These are phyloP conservation scores for Cetradonia linearis DNA, from an alignment of 495 filamentous ascomycete genomes.

Conservation along the genomic window DNA sequence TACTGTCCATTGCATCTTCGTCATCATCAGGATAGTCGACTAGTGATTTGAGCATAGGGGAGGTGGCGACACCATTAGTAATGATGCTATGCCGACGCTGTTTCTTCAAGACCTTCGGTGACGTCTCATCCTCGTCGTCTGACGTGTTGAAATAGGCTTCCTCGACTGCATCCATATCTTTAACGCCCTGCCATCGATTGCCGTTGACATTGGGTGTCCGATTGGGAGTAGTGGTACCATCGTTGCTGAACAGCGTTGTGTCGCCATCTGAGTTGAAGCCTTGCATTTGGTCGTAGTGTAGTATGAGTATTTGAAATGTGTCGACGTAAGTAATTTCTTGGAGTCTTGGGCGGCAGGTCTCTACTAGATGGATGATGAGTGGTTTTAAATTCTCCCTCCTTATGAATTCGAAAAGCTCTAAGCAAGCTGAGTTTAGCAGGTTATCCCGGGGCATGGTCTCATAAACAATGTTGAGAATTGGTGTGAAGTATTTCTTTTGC, in stretches of 20 bases:
- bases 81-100: slow-evolving; percentile 20
- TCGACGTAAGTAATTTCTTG: slow-evolving; percentile 73
- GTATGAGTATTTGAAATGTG: slow-evolving; percentile 66
- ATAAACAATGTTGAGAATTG: slow-evolving; percentile 78
- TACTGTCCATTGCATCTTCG: slow-evolving; percentile 46
- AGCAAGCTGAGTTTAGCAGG: slow-evolving; percentile 86
- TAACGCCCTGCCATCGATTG: slow-evolving; percentile 62
- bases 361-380: slow-evolving; percentile 74
- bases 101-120: slow-evolving; percentile 12
- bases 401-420: slow-evolving; percentile 90
- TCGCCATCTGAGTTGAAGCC: slow-evolving; percentile 55
- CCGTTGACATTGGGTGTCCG: slow-evolving; percentile 50
- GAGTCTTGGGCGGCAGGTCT: slow-evolving; percentile 78
- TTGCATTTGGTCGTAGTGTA: slow-evolving; percentile 70
- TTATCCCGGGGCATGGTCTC: slow-evolving; percentile 95
- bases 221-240: slow-evolving; percentile 38
- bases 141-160: slow-evolving; percentile 92
- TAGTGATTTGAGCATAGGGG: slow-evolving; percentile 53
- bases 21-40: slow-evolving; percentile 83
- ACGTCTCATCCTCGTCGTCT: slow-evolving; percentile 69
- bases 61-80: slow-evolving; percentile 21
- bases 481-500: slow-evolving; percentile 72
- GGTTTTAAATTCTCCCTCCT: slow-evolving; percentile 75
- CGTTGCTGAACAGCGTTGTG: slow-evolving; percentile 40
- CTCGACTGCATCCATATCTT: slow-evolving; percentile 77